phyloP scores from a whole-genome alignment of 2,329 filamentous ascomycete genomes.

The Scolecobasidium constrictum region DNA sequence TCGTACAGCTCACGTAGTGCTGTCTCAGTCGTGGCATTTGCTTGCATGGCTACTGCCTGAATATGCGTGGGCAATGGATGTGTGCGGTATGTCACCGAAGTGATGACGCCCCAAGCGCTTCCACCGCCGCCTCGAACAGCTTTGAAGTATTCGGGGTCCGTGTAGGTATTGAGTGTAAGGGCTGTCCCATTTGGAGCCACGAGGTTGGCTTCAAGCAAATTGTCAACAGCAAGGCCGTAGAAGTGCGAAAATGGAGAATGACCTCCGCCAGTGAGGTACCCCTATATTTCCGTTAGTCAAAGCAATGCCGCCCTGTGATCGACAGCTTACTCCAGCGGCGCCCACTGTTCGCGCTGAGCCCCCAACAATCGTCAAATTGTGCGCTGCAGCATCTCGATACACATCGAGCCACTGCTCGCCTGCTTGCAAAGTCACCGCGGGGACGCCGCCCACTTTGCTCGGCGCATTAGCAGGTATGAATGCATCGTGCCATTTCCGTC shows the following conservation, averaged over 20 bases:
- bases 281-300: neutral
- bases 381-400: neutral
- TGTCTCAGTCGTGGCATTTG: conserved; percentile 16
- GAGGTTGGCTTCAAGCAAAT: conserved; percentile 31
- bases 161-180: conserved; percentile 22
- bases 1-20: conserved; percentile 15
- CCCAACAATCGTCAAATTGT: neutral
- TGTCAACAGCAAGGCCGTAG: conserved; percentile 31
- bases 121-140: conserved; percentile 42
- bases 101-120: conserved; percentile 50
- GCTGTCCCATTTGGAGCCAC: conserved; percentile 40
- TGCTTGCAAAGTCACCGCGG: neutral
- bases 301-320: too few relatives aligned
- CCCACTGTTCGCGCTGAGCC: neutral
- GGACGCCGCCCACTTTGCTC: neutral
- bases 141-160: conserved; percentile 43
- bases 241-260: conserved; percentile 39
- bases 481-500: neutral
- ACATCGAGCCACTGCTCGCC: neutral
- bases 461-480: neutral
- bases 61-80: conserved; percentile 13
- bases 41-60: conserved; percentile 17
- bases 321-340: neutral
- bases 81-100: conserved; percentile 13
- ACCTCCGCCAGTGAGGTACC: conserved; percentile 22